These are phyloP conservation scores for Hymenoscyphus occultus DNA, from an alignment of 2,329 filamentous ascomycete species.

Conservation along the genomic window DNA sequence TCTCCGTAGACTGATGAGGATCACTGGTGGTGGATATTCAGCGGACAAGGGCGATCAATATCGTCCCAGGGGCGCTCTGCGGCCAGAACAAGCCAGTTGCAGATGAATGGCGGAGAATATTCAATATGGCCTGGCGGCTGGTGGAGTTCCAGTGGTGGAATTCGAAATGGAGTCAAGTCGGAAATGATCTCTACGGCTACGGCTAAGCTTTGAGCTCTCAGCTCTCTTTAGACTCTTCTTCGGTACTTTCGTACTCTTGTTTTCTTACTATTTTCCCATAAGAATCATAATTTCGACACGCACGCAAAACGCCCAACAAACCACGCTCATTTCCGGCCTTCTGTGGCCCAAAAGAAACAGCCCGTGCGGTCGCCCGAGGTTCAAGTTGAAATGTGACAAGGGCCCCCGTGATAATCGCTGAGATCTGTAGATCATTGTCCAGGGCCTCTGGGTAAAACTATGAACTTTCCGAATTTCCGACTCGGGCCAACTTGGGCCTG, in stretches of 20 bases:
- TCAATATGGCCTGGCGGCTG: slow-evolving; percentile 1
- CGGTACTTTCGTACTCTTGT: background rate
- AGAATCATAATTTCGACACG: slow-evolving; percentile 3
- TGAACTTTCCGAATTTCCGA: slow-evolving; percentile 10
- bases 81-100: background rate
- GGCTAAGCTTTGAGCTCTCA: background rate
- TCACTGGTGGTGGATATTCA: slow-evolving; percentile 5
- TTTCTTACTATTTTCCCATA: background rate
- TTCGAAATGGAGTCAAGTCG: background rate
- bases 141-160: background rate
- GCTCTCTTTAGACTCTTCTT: background rate
- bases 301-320: background rate
- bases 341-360: background rate
- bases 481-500: slow-evolving; percentile 9
- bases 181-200: background rate
- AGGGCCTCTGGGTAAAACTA: slow-evolving; percentile 16
- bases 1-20: slow-evolving; percentile 4
- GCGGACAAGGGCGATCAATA: background rate
- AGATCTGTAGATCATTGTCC: slow-evolving; percentile 24
- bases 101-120: background rate
- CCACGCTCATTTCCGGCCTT: background rate
- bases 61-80: background rate
- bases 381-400: background rate
- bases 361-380: background rate
- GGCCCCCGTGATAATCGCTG: slow-evolving; percentile 12